Evolutionary conservation across 192 early-diverging fungal species (phyloP), one percentile per base, ranked within the genome.

Genomic region (Coemansia guatemalensis): DNA sequence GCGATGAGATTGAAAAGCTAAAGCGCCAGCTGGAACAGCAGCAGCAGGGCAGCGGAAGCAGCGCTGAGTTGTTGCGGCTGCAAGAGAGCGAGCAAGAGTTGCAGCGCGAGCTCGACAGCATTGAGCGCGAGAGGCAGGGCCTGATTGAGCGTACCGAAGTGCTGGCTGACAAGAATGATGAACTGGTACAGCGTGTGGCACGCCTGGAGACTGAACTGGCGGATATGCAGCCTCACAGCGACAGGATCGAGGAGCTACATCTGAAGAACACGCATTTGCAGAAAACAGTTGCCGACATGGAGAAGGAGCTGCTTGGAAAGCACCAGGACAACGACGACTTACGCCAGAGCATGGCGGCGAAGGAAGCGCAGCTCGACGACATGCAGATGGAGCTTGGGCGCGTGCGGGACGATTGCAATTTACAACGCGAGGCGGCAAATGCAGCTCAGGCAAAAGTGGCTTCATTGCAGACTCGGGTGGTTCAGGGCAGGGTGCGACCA

Each of bases 121-220:
- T 56, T 24, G 73, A 74, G 53, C 67, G 54, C 25, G 58, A 56
- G 9, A 64, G 30, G 44, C 69, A 32, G 20, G 18, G 27, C 22
- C 53, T 64, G 9, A 68, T 67, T 11, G 71, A 60, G 49, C 76
- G 71, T 32, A 69, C 56, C 23, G 39, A 27, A n/a, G 30, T 20
- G 60, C 60, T 78, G n/a, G 20, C 53, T 5, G 14, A 8, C 17
- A 54, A 48, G 17, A 67, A 61, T 48, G 76, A 79, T 39, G 71
- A 73, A 47, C 71, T 73, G 18, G 67, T 33, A 7, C 71, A 79
- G 52, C 71, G 67, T 18, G 27, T 60, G 4, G 76, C 76, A 20
- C 64, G 71, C 33, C 53, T 73, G 3, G 76, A 79, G 33, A 69
- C 60, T 2, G 76, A 79, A 66, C 20, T 78, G 22, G 47, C 58